Conservation (phyloP, 2,329 filamentous ascomycete genomes). For the Leptographium lundbergii region DNA sequence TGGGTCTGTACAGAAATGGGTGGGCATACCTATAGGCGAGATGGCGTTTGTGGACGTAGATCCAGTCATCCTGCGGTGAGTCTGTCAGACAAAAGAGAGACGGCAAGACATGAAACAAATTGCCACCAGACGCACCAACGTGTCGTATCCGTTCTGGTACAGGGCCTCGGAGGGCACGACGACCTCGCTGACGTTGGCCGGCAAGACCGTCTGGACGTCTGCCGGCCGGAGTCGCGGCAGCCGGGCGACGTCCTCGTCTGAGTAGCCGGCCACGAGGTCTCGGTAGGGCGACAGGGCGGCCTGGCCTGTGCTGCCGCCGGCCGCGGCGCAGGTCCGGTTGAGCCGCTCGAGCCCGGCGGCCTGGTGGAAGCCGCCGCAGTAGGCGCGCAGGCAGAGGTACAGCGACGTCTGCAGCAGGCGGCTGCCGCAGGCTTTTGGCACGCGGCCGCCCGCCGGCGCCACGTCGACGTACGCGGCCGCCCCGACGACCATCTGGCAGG, state of each 20-base stretch:
- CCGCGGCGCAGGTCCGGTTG: conserved; percentile 22
- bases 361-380: conserved; percentile 18
- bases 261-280: conserved; percentile 20
- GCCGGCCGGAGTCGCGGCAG: conserved; percentile 18
- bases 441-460: not conserved
- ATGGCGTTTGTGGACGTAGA: conserved; percentile 24
- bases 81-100: not conserved
- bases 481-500: conserved; percentile 6
- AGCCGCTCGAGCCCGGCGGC: conserved; percentile 15
- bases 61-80: conserved; percentile 15
- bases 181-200: conserved; percentile 15
- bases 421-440: conserved; percentile 6
- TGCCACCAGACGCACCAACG: conserved; percentile 21
- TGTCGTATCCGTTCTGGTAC: conserved; percentile 23
- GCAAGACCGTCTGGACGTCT: conserved; percentile 17
- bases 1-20: not conserved
- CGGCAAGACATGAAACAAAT: too few species aligned
- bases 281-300: conserved; percentile 20
- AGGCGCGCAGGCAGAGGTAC: conserved; percentile 24
- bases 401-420: conserved; percentile 12
- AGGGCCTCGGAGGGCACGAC: conserved; percentile 23
- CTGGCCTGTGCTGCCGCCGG: conserved; percentile 6
- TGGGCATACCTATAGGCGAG: conserved; percentile 23
- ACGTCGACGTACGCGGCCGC: conserved; percentile 3
- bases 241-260: conserved; percentile 18